Evolutionary conservation across 1,139 yeast species (phyloP).

Genomic region (Meyerozyma sp.): DNA sequence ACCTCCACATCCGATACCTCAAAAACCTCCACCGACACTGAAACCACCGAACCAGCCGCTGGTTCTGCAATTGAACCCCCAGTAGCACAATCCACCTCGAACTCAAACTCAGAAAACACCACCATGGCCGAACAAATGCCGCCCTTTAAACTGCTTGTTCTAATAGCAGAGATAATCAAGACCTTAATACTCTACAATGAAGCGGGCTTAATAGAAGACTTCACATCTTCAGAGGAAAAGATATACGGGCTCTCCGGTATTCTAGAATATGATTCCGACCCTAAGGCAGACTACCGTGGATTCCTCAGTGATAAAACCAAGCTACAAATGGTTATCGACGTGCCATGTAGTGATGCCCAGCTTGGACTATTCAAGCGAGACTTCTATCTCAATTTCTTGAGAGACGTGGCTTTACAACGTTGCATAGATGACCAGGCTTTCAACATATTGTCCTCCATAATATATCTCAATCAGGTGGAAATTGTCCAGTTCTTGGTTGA

Average conservation of each 20-base stretch:
- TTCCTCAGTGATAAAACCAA: constrained; percentile 52
- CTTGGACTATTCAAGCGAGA: constrained; percentile 63
- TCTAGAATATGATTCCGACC: constrained; percentile 86
- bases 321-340: constrained; percentile 55
- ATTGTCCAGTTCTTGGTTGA: constrained; percentile 64
- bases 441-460: constrained; percentile 57
- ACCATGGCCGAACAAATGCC: background rate
- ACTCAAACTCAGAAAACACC: background rate
- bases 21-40: background rate
- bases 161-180: constrained; percentile 51
- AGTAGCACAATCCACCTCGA: background rate
- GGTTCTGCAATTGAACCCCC: background rate
- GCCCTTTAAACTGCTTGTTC: background rate
- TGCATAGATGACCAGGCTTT: constrained; percentile 76
- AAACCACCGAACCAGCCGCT: background rate
- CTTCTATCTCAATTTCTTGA: constrained; percentile 70
- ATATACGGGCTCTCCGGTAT: constrained; percentile 69
- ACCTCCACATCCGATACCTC: background rate
- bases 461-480: constrained; percentile 64
- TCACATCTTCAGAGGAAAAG: constrained; percentile 53
- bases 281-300: constrained; percentile 74
- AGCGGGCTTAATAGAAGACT: constrained; percentile 56
- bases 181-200: constrained; percentile 69
- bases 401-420: constrained; percentile 81
- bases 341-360: constrained; percentile 44